Base-by-base conservation (phyloP, 1,284 basidiomycete genomes). In the Trametes pubescens region DNA sequence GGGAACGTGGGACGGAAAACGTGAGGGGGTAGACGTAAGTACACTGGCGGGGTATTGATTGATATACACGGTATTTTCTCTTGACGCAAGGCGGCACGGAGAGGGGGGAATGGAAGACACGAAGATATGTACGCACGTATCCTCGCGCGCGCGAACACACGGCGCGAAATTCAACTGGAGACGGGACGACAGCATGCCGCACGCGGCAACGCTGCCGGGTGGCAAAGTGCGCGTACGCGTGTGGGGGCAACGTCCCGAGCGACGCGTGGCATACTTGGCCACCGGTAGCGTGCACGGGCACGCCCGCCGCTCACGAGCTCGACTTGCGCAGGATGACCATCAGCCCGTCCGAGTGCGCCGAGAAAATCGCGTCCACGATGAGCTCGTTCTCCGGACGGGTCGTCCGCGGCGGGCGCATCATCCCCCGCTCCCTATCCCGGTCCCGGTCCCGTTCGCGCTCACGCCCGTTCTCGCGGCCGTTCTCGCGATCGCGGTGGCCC, bases 321-420 rank as follows among this genome's bases (percentile, higher is more conserved):
- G 72, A 67, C 29, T 68, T 67, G 14, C 91, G 84, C 11, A 93
- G 76, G 65, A 93, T 90, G 66, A 91, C 88, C 79, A 93, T 85
- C 62, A 93, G 79, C 6, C 91, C 91, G 73, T 93, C 91, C 26
- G 90, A 92, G 73, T 92, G 91, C 4, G 89, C 91, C 40, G 89
- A 91, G 73, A 93, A 92, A 62, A 93, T 92, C 3, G 90, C 89
- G 69, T 92, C 91, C 18, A 92, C 90, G 32, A 79, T 64, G 58
- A 86, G 76, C 70, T 78, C 80, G 59, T 74, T 75, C 66, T 72
- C 76, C 22, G 58, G 34, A 8, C 59, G 56, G 65, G 59, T 22
- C 37, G 52, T n/a, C 11, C 35, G 53, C 62, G 63, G 34, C 43
- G 51, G 29, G 35, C 59, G 43, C 59, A 53, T 38, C 44, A 3